Evolutionary conservation across 2,329 filamentous ascomycete species (phyloP).

Genomic region (Fusarium sp.): DNA sequence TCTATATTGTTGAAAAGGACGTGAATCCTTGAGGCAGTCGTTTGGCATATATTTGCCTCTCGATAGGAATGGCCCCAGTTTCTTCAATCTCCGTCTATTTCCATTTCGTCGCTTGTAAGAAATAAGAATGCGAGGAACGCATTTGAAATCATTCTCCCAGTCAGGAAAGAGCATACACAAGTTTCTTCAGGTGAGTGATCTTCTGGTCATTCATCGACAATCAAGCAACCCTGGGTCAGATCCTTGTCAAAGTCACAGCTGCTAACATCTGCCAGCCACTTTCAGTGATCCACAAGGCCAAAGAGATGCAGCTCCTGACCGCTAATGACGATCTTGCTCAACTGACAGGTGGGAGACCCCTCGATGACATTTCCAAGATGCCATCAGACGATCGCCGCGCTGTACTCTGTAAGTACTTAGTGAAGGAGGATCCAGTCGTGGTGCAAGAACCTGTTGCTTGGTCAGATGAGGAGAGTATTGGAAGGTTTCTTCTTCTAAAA

Average conservation of each 20-base stretch:
- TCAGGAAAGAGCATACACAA: background rate
- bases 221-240: background rate
- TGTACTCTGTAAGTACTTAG: slow-evolving; percentile 1
- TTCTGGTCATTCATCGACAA: background rate
- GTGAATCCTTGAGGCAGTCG: background rate
- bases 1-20: background rate
- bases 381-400: slow-evolving; percentile 4
- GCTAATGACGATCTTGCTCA: background rate
- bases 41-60: too few species aligned
- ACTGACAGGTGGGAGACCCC: background rate
- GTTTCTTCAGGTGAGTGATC: background rate
- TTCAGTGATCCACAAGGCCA: background rate
- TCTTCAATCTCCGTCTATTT: background rate
- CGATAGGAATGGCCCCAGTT: background rate
- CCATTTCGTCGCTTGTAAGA: background rate
- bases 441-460: slow-evolving; percentile 6
- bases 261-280: background rate
- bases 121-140: background rate
- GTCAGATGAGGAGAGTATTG: slow-evolving; percentile 9
- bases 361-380: slow-evolving; percentile 1
- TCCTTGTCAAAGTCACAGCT: background rate
- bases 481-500: slow-evolving; percentile 5
- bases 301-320: background rate
- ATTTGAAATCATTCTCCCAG: background rate
- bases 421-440: background rate